Base-by-base conservation (phyloP, 2,329 filamentous ascomycete genomes). In the Colletotrichum simmondsii region DNA sequence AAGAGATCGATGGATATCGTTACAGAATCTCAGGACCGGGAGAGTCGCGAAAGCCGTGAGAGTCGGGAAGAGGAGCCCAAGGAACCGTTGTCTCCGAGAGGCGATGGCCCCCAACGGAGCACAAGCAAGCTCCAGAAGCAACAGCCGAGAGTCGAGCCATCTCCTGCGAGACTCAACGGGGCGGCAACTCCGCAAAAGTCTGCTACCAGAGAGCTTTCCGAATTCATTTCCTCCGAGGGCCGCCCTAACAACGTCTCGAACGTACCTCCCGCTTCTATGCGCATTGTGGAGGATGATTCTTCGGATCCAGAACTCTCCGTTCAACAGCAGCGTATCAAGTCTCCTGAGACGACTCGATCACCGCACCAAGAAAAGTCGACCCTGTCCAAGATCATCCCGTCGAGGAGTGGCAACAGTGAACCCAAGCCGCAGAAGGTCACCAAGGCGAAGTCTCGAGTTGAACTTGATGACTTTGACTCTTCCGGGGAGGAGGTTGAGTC, bases 121-220 rank as follows among this genome's bases (percentile, higher is more conserved):
- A 82, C 89, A 4, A 91, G 89, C 83, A 95, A 94, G 80, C 84
- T 95, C 65, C 92, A 94, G 78, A 95, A 95, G 81, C 88, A 89
- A 68, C 88, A 88, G 70, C 87, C 89, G 1, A 81, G 87, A 61
- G 81, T 78, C 11, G 88, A 89, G 68, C 81, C 85, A 8, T 88
- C 86, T 5, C 83, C 85, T 16, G 84, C 83, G 24, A 81, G 83
- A 32, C 89, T 86, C 76, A 74, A 81, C 11, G 76, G 77, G 28
- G 72, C 77, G 32, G 77, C 78, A 5, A 73, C 76, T 11, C 75
- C 76, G 4, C 79, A 81, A 52, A 80, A 81, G 58, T 79, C 80
- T 30, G 75, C 81, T 5, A 83, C 81, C 37, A 78, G 83, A 73
- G 85, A 88, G 68, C 81, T 85, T 26, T 83, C 80, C 68, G 81